A percentile compares a stretch with the other conserved stretches of the same genome.
Conservation (phyloP, 768 basidiomycete species). For the Amanita exitialis region DNA sequence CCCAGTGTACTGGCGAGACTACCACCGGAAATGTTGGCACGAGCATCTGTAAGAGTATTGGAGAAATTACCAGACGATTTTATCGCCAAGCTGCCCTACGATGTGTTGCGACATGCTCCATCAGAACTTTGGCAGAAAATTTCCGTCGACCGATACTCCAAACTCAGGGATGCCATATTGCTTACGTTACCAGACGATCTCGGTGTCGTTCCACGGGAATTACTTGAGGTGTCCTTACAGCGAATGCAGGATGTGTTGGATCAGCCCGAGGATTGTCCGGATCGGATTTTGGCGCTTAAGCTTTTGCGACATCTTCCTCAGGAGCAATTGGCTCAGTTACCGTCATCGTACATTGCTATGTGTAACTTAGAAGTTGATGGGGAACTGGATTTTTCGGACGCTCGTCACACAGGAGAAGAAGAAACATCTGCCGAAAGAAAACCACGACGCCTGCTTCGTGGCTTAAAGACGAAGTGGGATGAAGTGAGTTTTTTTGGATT, state of each 20-base stretch:
- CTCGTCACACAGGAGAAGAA: not conserved
- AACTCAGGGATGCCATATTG: not conserved
- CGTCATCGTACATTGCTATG: not conserved
- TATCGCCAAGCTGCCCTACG: not conserved
- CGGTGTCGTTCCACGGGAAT: not conserved
- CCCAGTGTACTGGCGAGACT: not conserved
- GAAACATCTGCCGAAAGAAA: not conserved
- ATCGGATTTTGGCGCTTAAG: not conserved
- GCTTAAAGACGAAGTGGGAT: not conserved
- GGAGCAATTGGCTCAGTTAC: not conserved
- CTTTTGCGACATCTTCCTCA: not conserved
- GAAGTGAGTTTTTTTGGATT: not conserved
- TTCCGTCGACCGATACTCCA: not conserved
- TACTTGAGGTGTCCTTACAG: not conserved
- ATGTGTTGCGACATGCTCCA: not conserved
- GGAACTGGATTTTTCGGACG: not conserved
- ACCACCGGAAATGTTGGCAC: not conserved
- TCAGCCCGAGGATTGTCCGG: not conserved
- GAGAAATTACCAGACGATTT: not conserved
- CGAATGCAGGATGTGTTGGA: slow-evolving; percentile 1
- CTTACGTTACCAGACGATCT: slow-evolving; percentile 1
- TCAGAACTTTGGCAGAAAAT: not conserved
- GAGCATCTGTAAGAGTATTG: not conserved
- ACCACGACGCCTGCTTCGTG: not conserved
- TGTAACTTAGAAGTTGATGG: not conserved